These are phyloP conservation scores for Mycosphaerella arachidis DNA, from an alignment of 2,329 filamentous ascomycete species.

Conservation along the genomic window DNA sequence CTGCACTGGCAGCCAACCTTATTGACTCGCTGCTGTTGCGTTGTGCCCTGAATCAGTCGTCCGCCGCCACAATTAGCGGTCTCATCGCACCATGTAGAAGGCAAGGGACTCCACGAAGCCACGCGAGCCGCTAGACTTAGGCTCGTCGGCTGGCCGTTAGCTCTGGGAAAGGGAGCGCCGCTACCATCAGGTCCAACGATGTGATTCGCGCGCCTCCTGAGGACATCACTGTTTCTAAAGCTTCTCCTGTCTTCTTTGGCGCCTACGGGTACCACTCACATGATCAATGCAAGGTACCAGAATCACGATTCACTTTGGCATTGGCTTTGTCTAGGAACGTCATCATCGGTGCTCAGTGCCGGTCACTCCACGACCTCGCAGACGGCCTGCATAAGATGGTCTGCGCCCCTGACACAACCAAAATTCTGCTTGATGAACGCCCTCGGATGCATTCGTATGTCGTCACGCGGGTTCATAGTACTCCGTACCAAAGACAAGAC, in stretches of 20 bases:
- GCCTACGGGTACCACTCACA: conserved; percentile 5
- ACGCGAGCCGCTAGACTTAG: conserved; percentile 7
- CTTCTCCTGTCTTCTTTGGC: conserved; percentile 12
- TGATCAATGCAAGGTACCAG: conserved; percentile 7
- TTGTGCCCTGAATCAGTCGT: conserved; percentile 1
- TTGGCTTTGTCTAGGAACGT: background rate
- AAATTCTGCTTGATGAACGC: background rate
- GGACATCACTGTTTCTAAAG: conserved; percentile 2
- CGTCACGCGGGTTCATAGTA: background rate
- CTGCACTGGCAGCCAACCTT: conserved; percentile 1
- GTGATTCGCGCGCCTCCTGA: conserved; percentile 9
- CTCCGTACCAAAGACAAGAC: background rate
- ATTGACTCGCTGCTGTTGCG: background rate
- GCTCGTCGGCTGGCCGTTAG: conserved; percentile 4
- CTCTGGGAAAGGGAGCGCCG: background rate
- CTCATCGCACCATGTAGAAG: background rate
- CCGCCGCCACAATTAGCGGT: background rate
- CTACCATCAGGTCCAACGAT: conserved; percentile 1
- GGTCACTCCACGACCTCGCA: background rate
- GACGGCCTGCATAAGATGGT: background rate
- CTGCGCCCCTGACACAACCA: background rate
- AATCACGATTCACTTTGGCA: conserved; percentile 2
- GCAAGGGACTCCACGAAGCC: background rate
- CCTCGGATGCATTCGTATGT: background rate
- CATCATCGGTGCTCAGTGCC: background rate